Percentiles rank a stretch among this genome's conserved stretches.
phyloP scores from a whole-genome alignment of 345 rosid species.

The Aquilaria malaccensis region DNA sequence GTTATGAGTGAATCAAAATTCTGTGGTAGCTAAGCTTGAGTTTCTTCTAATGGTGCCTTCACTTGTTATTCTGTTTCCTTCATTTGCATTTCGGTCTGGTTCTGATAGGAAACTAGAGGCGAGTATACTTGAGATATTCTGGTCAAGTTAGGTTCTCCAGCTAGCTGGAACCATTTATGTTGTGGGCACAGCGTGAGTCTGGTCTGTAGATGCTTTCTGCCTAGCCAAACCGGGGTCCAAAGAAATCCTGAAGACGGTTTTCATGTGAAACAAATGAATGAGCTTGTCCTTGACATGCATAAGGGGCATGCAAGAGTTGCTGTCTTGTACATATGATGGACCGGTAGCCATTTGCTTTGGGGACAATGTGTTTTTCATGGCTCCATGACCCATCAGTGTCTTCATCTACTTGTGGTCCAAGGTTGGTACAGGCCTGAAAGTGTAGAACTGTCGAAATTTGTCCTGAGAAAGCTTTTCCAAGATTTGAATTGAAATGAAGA shows the following conservation, averaged over 20 bases:
- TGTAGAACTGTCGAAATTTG: background rate
- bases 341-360: background rate
- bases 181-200: too few relatives aligned
- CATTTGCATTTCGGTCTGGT: background rate
- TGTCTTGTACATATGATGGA: too few relatives aligned
- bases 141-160: too few relatives aligned
- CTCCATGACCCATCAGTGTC: background rate
- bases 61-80: background rate
- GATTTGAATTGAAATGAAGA: too few relatives aligned
- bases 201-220: too few relatives aligned
- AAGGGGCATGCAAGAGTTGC: background rate
- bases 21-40: slow-evolving; percentile 8
- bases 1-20: slow-evolving; percentile 19
- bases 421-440: background rate
- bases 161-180: too few relatives aligned
- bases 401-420: slow-evolving; percentile 6
- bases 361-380: background rate
- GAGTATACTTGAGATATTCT: too few relatives aligned
- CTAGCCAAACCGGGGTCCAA: too few relatives aligned
- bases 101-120: too few relatives aligned
- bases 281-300: too few relatives aligned
- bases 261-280: too few relatives aligned
- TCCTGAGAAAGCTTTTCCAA: background rate
- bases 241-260: too few relatives aligned
- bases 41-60: slow-evolving; percentile 12